These are phyloP conservation scores for Boletellus sp. DNA, from an alignment of 768 basidiomycete species.

Conservation along the genomic window DNA sequence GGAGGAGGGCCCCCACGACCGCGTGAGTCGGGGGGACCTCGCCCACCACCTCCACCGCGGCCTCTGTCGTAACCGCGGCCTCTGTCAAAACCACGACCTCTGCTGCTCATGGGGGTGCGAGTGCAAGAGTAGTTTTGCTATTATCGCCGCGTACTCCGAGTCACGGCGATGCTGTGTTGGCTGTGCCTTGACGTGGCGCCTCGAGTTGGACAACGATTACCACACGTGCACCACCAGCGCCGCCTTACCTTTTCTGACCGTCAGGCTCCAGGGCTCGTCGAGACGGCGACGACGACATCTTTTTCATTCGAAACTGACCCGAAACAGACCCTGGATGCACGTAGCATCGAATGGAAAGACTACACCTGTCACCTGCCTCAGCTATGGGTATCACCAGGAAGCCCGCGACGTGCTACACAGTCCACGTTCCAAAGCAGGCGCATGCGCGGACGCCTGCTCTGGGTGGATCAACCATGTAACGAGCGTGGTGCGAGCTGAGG, in stretches of 20 bases:
- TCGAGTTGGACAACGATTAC: constrained; percentile 4
- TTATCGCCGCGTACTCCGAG: constrained; percentile 1
- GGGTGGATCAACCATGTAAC: too few relatives aligned
- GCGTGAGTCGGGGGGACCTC: constrained; percentile 27
- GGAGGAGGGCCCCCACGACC: constrained; percentile 27
- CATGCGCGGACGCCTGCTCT: too few relatives aligned
- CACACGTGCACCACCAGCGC: constrained; percentile 4
- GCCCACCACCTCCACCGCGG: constrained; percentile 35
- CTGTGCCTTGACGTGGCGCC: neutral
- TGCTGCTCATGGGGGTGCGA: constrained; percentile 30
- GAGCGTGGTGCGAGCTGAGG: too few relatives aligned
- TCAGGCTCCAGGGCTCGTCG: too few relatives aligned
- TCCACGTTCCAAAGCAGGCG: too few relatives aligned
- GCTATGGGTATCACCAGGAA: neutral
- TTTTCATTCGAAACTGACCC: too few relatives aligned
- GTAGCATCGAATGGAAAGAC: neutral
- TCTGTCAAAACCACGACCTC: constrained; percentile 34
- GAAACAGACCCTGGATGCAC: too few relatives aligned
- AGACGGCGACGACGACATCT: too few relatives aligned
- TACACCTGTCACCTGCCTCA: neutral
- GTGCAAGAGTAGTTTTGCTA: neutral
- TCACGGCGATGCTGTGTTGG: constrained; percentile 23
- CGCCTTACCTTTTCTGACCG: constrained; percentile 26
- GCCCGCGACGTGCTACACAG: too few relatives aligned
- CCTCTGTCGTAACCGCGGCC: constrained; percentile 16